Conservation (phyloP, 257 asterid genomes). For the Przewalskia tangutica region DNA sequence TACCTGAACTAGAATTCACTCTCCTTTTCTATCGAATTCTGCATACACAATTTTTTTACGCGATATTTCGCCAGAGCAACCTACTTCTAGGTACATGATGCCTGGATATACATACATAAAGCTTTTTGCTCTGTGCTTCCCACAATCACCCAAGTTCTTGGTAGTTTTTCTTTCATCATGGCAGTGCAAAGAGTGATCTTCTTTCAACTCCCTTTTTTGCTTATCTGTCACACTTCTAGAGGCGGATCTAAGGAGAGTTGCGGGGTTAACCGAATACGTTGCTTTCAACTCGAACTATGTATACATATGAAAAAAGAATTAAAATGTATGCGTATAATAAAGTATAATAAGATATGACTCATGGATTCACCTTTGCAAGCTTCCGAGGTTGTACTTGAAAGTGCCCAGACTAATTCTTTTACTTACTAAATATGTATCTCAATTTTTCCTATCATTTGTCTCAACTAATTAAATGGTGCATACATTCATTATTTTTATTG, state of each 20-base stretch:
- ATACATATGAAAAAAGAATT: not conserved
- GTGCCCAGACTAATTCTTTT: not conserved
- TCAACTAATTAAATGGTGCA: not conserved
- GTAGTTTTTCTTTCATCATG: not conserved
- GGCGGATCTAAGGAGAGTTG: not conserved
- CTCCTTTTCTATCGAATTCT: not conserved
- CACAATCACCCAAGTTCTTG: not conserved
- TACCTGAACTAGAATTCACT: not conserved
- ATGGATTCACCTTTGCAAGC: not conserved
- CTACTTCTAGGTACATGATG: slow-evolving; percentile 4
- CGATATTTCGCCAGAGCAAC: not conserved
- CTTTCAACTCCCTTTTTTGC: not conserved
- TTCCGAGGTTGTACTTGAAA: not conserved
- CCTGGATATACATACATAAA: not conserved
- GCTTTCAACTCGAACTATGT: not conserved
- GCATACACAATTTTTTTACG: not conserved
- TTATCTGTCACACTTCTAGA: not conserved
- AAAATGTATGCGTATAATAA: not conserved
- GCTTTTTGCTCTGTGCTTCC: not conserved
- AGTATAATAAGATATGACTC: not conserved
- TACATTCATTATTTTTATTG: not conserved
- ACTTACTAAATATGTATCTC: not conserved
- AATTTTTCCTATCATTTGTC: not conserved
- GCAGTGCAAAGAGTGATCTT: not conserved
- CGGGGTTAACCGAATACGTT: not conserved